Evolutionary conservation across 495 filamentous ascomycete genomes (phyloP).

Genomic region (Penicillium diatomitis): DNA sequence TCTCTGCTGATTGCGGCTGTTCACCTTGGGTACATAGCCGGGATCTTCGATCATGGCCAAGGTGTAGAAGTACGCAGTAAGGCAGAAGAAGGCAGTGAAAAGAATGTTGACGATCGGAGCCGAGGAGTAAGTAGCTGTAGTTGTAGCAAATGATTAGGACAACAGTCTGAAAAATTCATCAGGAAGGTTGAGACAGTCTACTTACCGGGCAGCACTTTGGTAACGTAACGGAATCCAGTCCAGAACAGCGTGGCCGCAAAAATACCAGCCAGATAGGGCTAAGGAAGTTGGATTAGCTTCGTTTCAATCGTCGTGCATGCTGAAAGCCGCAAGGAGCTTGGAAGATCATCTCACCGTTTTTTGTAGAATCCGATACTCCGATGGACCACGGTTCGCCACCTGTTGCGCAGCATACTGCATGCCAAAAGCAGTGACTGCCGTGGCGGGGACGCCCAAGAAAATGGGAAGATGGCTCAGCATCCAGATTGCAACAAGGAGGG

Average conservation of each 20-base stretch:
- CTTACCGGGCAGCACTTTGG: slow-evolving; percentile 61
- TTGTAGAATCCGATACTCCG: slow-evolving; percentile 79
- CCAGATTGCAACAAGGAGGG: slow-evolving; percentile 59
- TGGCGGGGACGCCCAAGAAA: slow-evolving; percentile 64
- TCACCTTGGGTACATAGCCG: slow-evolving; percentile 88
- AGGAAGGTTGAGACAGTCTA: too few relatives aligned
- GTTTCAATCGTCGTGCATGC: not conserved
- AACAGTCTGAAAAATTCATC: too few relatives aligned
- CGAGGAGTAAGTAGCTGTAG: slow-evolving; percentile 50
- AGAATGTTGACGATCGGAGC: slow-evolving; percentile 64
- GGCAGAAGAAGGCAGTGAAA: slow-evolving; percentile 53
- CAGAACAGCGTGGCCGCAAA: slow-evolving; percentile 84
- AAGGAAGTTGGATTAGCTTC: not conserved
- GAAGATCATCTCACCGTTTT: slow-evolving; percentile 54
- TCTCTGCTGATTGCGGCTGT: slow-evolving; percentile 79
- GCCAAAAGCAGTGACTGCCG: slow-evolving; percentile 52
- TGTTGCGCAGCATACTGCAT: slow-evolving; percentile 75
- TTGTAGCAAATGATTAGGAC: not conserved
- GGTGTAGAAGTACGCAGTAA: slow-evolving; percentile 79
- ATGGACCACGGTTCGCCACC: slow-evolving; percentile 66
- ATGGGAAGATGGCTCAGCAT: slow-evolving; percentile 67
- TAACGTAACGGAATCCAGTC: slow-evolving; percentile 66
- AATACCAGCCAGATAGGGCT: slow-evolving; percentile 89
- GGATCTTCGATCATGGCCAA: slow-evolving; percentile 81
- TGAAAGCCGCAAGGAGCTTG: too few relatives aligned